Evolutionary conservation across 805 yeast genomes (phyloP), one percentile per base, ranked within the genome.

Genomic region (Zygosaccharomyces rouxii): DNA sequence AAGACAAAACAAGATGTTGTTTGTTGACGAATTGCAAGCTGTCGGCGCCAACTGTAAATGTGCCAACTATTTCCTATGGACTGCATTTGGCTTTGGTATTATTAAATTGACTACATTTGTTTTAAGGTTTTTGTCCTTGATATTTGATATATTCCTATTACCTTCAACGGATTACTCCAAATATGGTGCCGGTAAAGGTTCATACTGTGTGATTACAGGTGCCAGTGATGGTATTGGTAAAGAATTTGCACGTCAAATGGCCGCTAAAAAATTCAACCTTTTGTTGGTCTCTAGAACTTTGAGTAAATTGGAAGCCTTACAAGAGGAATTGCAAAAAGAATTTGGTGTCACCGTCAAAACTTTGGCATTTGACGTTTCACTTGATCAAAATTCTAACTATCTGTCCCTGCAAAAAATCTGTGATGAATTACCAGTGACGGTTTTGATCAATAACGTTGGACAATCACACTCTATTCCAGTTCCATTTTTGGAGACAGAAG

Each of bases 171-270:
- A 72, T 58, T 83, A 76, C 60, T 60, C 66, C 37, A 82, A 80
- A 63, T 89, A 89, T 62, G 96, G 97, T n/a, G 84, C 92, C 23
- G 68, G 70, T 44, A 57, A 57, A 16, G 85, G 84, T 23, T 74
- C 78, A 35, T 94, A 97, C 92, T 97, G 97, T n/a, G 86, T 94
- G 28, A 79, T 94, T 14, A 94, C 99, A 5, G 99, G 99, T 50
- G 95, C 97, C 3, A 88, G 97, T 42, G 98, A 94, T 66, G 99
- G 99, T 30, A 85, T 94, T 62, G 99, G 99, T 49, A 89, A 90
- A 65, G 96, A 94, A 67, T 94, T 79, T 63, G 83, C 97, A 1
- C 62, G 70, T 22, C 98, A 92, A 70, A 76, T 94, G 68, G 99
- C 98, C 10, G 68, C 76, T 46, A 81, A 78, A 55, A 96, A 96